A percentile compares a stretch with the other conserved stretches of the same genome.
Evolutionary conservation across 331 rosid genomes (phyloP).

Genomic region (Erythrophleum ivorense): DNA sequence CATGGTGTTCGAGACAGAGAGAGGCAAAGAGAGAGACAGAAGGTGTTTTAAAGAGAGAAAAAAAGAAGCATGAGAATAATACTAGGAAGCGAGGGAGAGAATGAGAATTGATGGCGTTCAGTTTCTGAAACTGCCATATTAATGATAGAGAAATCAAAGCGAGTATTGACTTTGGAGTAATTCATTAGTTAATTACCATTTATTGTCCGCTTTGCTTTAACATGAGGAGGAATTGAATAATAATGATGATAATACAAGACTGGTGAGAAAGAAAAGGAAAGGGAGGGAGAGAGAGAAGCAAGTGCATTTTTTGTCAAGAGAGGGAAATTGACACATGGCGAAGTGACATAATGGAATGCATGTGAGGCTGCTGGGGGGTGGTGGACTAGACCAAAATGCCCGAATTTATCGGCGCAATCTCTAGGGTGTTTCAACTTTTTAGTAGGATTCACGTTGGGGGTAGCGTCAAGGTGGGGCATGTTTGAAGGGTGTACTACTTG

Average conservation of each 20-base stretch:
- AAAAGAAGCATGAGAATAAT: neutral
- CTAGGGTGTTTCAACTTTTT: neutral
- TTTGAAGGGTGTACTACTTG: too few relatives aligned
- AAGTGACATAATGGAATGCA: neutral
- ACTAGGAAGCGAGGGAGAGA: neutral
- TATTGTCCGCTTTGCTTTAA: neutral
- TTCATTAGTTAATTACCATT: neutral
- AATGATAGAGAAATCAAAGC: neutral
- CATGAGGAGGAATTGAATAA: neutral
- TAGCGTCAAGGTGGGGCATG: too few relatives aligned
- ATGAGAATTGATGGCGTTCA: neutral
- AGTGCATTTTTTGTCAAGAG: neutral
- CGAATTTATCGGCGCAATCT: constrained; percentile 58
- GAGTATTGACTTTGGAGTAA: neutral
- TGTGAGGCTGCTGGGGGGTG: constrained; percentile 31
- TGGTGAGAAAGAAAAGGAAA: neutral
- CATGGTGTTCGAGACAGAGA: constrained; percentile 32
- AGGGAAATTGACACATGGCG: constrained; percentile 38
- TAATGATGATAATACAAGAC: too few relatives aligned
- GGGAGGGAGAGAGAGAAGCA: neutral
- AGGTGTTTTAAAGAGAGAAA: constrained; percentile 17
- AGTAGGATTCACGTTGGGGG: neutral
- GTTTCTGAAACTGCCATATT: constrained; percentile 7
- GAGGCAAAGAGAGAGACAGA: neutral
- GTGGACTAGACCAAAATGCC: constrained; percentile 30